Evolutionary conservation across 768 basidiomycete genomes (phyloP), one percentile per base, ranked within the genome.

Genomic region (Mycena chlorophos): DNA sequence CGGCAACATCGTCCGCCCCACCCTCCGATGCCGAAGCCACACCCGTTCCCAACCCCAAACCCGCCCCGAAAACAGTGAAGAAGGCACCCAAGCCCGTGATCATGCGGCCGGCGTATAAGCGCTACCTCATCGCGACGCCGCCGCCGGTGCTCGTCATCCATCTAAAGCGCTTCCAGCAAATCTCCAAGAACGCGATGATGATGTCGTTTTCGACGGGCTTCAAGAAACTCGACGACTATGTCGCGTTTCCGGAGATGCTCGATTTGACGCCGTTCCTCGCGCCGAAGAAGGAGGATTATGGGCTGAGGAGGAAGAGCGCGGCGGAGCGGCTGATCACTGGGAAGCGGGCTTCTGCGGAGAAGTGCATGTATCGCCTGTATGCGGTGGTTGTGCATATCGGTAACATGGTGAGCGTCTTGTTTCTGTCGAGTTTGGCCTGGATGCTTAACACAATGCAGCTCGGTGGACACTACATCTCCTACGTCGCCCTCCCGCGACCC

Each of bases 91-190:
- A 83, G 55, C 90, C 89, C 29, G 86, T 85, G 48, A 78, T 96
- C 45, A 79, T 89, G 72, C 84, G 91, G 1, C 80, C 90, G 1
- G 92, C 93, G 3, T 94, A 92, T 75, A 98, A 98, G 71, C 89
- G 95, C 13, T 98, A 97, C 71, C 85, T 98, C 56, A 90, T 98
- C 68, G 83, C 87, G 16, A 79, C 78, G 0, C 86, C 89, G 1
- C 95, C 95, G 0, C 91, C 94, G 0, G 81, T 97, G 28, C 83
- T 98, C 54, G 90, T 95, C 49, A 82, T 98, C 56, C 95, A 98
- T 63, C 80, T 97, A 48, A 98, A 98, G 74, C 83, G 95, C 43
- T 98, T 98, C 73, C 92, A 96, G 71, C 94, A 96, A 66, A 78
- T 87, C 6, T 75, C 78, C 37, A 88, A 87, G 71, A 77, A 46